Conservation (phyloP, 495 filamentous ascomycete species). For the Podospora tetraspora region DNA sequence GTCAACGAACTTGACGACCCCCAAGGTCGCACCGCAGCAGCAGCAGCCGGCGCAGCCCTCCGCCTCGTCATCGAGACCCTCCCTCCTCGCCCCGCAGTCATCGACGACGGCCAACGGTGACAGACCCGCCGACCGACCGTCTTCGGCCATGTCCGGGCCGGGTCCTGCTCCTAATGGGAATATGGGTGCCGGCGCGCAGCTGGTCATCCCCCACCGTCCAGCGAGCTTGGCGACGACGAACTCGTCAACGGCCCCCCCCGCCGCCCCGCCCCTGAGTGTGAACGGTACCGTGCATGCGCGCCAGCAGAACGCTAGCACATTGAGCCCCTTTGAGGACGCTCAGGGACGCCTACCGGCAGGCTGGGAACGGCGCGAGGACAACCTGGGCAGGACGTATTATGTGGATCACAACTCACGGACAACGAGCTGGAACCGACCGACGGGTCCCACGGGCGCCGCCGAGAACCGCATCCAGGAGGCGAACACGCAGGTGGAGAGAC, state of each 20-base stretch:
- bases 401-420: slow-evolving; percentile 97
- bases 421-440: slow-evolving; percentile 91
- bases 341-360: slow-evolving; percentile 88
- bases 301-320: slow-evolving; percentile 47
- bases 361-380: slow-evolving; percentile 95
- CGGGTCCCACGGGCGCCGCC: slow-evolving; percentile 66
- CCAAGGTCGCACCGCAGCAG: slow-evolving; percentile 28
- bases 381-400: slow-evolving; percentile 96
- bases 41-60: slow-evolving; percentile 16
- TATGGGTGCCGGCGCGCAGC: slow-evolving; percentile 24
- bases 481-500: slow-evolving; percentile 83
- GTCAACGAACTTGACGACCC: slow-evolving; percentile 70
- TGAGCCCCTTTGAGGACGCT: slow-evolving; percentile 92
- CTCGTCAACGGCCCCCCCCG: slow-evolving; percentile 25
- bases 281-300: slow-evolving; percentile 31
- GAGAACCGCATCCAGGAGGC: slow-evolving; percentile 72
- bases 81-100: slow-evolving; percentile 34
- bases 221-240: slow-evolving; percentile 38
- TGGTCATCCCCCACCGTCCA: slow-evolving; percentile 33
- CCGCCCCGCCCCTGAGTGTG: slow-evolving; percentile 12
- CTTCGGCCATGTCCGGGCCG: slow-evolving; percentile 42
- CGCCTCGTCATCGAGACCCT: slow-evolving; percentile 36
- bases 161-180: slow-evolving; percentile 26
- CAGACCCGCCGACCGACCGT: slow-evolving; percentile 35
- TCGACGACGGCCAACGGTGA: slow-evolving; percentile 34